Conservation (phyloP, 768 basidiomycete genomes). For the Russula ochroleuca region DNA sequence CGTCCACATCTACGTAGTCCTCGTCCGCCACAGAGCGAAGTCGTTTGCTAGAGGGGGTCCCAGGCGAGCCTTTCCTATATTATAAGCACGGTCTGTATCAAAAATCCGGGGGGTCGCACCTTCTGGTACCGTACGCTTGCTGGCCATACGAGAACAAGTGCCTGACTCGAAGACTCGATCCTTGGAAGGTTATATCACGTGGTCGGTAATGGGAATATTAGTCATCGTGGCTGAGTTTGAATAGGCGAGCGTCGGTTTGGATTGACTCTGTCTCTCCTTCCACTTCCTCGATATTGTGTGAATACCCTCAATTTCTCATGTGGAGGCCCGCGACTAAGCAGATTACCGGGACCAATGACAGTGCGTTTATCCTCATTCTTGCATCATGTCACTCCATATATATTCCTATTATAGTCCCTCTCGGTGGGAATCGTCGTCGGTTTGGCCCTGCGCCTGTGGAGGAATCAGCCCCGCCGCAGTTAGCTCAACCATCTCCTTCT, state of each 20-base stretch:
- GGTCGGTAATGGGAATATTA: not conserved
- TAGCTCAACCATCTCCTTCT: conserved; percentile 82
- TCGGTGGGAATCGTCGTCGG: conserved; percentile 75
- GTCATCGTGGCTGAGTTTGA: conserved; percentile 27
- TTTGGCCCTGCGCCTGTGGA: conserved; percentile 87
- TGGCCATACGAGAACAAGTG: conserved; percentile 13
- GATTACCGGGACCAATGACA: conserved; percentile 91
- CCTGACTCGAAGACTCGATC: no score
- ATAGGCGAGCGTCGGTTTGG: conserved; percentile 20
- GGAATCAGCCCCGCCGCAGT: conserved; percentile 75
- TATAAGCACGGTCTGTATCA: not conserved
- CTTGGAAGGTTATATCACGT: not conserved
- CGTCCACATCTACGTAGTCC: conserved; percentile 55
- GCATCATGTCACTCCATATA: conserved; percentile 13
- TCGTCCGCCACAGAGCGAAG: conserved; percentile 45
- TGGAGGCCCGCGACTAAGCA: conserved; percentile 87
- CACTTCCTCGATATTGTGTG: conserved; percentile 23
- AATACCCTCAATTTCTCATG: conserved; percentile 42
- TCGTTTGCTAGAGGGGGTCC: conserved; percentile 38
- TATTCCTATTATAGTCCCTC: conserved; percentile 50
- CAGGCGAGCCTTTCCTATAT: conserved; percentile 26
- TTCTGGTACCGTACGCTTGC: conserved; percentile 29
- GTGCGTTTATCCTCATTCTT: conserved; percentile 41
- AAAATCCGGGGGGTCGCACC: conserved; percentile 26
- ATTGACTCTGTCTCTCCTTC: conserved; percentile 24